Evolutionary conservation across 164 flowering plant genomes (phyloP).

Genomic region (Houttuynia cordata): DNA sequence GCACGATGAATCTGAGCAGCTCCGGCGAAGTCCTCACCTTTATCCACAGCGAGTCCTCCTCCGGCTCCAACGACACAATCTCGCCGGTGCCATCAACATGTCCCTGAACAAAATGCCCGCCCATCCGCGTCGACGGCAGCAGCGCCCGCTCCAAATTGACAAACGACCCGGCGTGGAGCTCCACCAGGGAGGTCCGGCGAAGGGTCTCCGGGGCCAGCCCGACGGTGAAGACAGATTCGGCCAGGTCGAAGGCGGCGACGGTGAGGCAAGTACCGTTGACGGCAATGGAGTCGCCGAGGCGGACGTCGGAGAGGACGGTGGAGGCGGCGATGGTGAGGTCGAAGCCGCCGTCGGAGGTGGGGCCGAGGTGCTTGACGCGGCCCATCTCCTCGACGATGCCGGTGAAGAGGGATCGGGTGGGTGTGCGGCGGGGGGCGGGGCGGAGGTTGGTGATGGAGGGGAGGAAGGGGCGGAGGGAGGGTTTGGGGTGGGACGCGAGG

Average conservation of each 20-base stretch:
- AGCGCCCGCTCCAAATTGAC: conserved; percentile 64
- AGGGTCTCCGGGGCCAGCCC: conserved; percentile 83
- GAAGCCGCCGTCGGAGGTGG: conserved; percentile 39
- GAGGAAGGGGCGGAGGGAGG: conserved; percentile 2
- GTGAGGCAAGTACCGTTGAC: too few species aligned
- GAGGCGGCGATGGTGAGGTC: conserved; percentile 51
- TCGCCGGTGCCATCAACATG: too few species aligned
- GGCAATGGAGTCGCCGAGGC: conserved; percentile 89
- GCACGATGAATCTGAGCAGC: conserved; percentile 60
- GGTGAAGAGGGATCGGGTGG: conserved; percentile 50
- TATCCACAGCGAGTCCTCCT: too few species aligned
- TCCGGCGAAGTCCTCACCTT: conserved; percentile 38
- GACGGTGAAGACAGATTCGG: conserved; percentile 43
- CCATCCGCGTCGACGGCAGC: conserved; percentile 31
- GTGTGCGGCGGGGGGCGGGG: conserved; percentile 1
- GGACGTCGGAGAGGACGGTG: conserved; percentile 52
- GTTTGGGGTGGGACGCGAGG: conserved; percentile 6
- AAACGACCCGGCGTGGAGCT: conserved; percentile 41
- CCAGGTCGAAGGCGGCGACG: conserved; percentile 45
- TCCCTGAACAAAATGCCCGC: too few species aligned
- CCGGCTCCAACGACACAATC: conserved; percentile 42
- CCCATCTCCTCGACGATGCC: too few species aligned
- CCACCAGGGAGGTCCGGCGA: conserved; percentile 55
- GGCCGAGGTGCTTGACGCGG: conserved; percentile 46
- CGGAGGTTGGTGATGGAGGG: too few species aligned